A percentile compares a stretch with the other conserved stretches of the same genome.
phyloP scores from a whole-genome alignment of 371 early-diverging fungal genomes.

The Mucor velutinosus region DNA sequence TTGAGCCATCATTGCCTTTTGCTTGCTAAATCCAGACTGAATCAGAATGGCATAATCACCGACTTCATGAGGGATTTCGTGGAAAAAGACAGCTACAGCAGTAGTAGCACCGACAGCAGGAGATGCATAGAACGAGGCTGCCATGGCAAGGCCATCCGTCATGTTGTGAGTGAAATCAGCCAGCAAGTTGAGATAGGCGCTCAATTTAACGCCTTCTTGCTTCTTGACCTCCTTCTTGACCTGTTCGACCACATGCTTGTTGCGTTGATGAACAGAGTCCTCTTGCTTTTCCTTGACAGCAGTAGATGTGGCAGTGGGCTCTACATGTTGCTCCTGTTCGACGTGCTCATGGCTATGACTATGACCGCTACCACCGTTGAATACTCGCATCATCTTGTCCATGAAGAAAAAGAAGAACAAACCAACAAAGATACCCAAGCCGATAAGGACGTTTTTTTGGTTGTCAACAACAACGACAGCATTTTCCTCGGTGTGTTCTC shows the following conservation, averaged over 20 bases:
- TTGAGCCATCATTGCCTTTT: conserved; percentile 80
- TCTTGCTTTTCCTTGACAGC: not conserved
- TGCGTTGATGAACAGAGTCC: not conserved
- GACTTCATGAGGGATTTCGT: conserved; percentile 93
- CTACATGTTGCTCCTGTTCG: not conserved
- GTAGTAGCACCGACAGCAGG: conserved; percentile 84
- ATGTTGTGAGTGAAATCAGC: conserved; percentile 92
- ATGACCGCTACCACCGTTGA: conserved; percentile 64
- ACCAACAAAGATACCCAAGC: conserved; percentile 76
- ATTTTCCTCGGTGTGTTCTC: conserved; percentile 21
- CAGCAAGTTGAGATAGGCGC: conserved; percentile 84
- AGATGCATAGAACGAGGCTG: conserved; percentile 88
- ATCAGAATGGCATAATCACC: conserved; percentile 91
- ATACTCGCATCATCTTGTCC: conserved; percentile 78
- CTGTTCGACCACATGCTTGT: conserved; percentile 2
- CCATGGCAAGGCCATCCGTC: conserved; percentile 90
- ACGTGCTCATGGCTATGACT: conserved; percentile 51
- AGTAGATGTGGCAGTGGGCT: not conserved
- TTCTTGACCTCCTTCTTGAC: conserved; percentile 7
- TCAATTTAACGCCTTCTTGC: conserved; percentile 32
- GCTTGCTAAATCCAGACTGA: conserved; percentile 78
- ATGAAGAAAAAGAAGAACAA: conserved; percentile 74
- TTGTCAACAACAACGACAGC: conserved; percentile 16
- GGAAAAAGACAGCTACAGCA: conserved; percentile 88
- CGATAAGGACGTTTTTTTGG: conserved; percentile 68